phyloP scores from a whole-genome alignment of 108 stramenopile genomes.

The Stephanodiscus triporus region DNA sequence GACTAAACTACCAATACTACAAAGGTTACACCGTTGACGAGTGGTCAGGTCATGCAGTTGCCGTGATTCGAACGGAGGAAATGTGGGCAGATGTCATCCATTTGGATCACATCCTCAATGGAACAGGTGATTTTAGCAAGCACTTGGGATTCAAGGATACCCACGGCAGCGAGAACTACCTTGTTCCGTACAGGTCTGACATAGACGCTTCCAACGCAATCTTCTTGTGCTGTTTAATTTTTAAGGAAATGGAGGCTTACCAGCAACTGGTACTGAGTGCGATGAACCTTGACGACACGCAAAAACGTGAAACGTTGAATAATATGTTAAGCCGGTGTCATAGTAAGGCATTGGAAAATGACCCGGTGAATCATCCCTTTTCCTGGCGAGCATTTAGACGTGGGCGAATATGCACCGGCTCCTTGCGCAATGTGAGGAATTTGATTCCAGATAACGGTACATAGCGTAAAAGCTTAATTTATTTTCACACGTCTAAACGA shows the following conservation, averaged over 20 bases:
- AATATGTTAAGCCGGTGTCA: neutral
- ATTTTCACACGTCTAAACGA: slow-evolving; percentile 25
- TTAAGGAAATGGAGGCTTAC: slow-evolving; percentile 4
- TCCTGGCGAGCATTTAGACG: too few relatives aligned
- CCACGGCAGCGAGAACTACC: slow-evolving; percentile 8
- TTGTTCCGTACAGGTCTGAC: neutral
- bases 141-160: neutral
- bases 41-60: slow-evolving; percentile 4
- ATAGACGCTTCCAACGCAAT: neutral
- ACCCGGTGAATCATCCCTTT: too few relatives aligned
- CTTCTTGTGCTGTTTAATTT: slow-evolving; percentile 10
- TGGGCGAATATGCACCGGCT: too few relatives aligned
- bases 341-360: neutral
- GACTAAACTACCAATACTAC: neutral
- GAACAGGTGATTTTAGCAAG: neutral
- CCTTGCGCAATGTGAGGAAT: too few relatives aligned
- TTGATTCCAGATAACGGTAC: neutral
- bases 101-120: neutral
- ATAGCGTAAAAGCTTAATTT: neutral
- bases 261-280: neutral
- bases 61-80: slow-evolving; percentile 15
- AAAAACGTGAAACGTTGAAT: neutral
- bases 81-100: slow-evolving; percentile 1
- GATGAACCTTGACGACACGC: neutral
- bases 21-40: neutral